These are phyloP conservation scores for Wickerhamomyces canadensis DNA, from an alignment of 805 yeast species.

Conservation along the genomic window DNA sequence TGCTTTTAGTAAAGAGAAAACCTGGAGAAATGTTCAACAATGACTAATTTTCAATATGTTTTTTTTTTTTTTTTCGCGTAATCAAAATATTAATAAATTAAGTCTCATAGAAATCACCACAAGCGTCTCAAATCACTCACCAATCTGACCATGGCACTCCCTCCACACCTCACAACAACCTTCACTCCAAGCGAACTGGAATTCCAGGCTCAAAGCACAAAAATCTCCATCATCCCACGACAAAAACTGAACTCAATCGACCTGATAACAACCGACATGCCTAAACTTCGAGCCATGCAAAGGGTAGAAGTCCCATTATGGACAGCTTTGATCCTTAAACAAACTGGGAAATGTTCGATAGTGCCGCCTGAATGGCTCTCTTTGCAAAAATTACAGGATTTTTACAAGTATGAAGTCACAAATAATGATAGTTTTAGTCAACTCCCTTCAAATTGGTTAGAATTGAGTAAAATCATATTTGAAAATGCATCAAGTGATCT, in stretches of 20 bases:
- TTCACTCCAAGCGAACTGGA: conserved; percentile 75
- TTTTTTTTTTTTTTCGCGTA: too few relatives aligned
- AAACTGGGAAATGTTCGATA: conserved; percentile 80
- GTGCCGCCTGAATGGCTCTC: conserved; percentile 85
- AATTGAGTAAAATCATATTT: conserved; percentile 64
- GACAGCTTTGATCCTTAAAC: conserved; percentile 78
- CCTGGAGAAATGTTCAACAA: not conserved
- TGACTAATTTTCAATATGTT: too few relatives aligned
- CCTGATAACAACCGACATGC: conserved; percentile 56
- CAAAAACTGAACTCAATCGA: conserved; percentile 60
- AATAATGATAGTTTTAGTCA: conserved; percentile 54
- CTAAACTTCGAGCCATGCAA: conserved; percentile 60
- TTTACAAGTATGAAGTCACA: conserved; percentile 62
- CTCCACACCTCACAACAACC: conserved; percentile 44
- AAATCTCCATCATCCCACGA: conserved; percentile 71
- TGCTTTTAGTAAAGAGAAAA: not conserved
- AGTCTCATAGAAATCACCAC: not conserved
- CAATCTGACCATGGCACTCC: conserved; percentile 71
- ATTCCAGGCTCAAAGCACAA: conserved; percentile 80
- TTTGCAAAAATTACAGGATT: conserved; percentile 43
- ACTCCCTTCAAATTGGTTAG: conserved; percentile 89
- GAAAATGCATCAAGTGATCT: conserved; percentile 73
- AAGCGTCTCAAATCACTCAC: not conserved
- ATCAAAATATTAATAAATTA: too few relatives aligned
- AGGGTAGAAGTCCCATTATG: conserved; percentile 74